Evolutionary conservation across 306 rosid genomes (phyloP).

Genomic region (Cucumis cinereus): DNA sequence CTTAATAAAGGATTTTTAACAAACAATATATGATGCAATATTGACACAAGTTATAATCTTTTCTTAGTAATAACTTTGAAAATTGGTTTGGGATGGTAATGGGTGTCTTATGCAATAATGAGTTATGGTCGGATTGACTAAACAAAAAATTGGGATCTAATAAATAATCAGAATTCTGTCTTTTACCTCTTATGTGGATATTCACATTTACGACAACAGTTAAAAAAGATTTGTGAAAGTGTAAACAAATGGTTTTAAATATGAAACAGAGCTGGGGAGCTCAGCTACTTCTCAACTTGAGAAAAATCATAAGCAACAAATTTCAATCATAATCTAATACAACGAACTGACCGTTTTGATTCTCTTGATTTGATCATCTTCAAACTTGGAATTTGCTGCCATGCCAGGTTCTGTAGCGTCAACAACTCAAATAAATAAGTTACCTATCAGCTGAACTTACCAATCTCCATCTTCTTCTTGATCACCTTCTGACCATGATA

Average conservation of each 20-base stretch:
- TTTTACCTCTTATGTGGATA: neutral
- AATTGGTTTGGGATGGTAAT: too few relatives aligned
- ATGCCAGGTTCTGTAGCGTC: slow-evolving; percentile 12
- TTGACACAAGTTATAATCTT: too few relatives aligned
- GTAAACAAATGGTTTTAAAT: slow-evolving; percentile 3
- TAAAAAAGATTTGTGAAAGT: neutral
- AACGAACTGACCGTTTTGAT: neutral
- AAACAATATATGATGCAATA: too few relatives aligned
- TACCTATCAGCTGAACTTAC: slow-evolving; percentile 58
- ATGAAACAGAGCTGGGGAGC: neutral
- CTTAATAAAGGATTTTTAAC: too few relatives aligned
- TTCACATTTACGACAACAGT: slow-evolving; percentile 2
- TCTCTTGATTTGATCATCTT: slow-evolving; percentile 19
- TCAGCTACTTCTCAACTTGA: slow-evolving; percentile 10
- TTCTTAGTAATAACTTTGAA: too few relatives aligned
- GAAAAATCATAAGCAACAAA: neutral
- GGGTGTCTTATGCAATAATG: too few relatives aligned
- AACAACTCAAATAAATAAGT: slow-evolving; percentile 4
- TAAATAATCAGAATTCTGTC: neutral
- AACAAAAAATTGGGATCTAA: too few relatives aligned
- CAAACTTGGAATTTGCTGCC: slow-evolving; percentile 25
- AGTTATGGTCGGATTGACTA: too few relatives aligned
- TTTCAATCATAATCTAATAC: neutral
- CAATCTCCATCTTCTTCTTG: slow-evolving; percentile 95
- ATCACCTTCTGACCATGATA: slow-evolving; percentile 94